Evolutionary conservation across 352 stramenopile genomes (phyloP).

Genomic region (Achlya hypogyna): DNA sequence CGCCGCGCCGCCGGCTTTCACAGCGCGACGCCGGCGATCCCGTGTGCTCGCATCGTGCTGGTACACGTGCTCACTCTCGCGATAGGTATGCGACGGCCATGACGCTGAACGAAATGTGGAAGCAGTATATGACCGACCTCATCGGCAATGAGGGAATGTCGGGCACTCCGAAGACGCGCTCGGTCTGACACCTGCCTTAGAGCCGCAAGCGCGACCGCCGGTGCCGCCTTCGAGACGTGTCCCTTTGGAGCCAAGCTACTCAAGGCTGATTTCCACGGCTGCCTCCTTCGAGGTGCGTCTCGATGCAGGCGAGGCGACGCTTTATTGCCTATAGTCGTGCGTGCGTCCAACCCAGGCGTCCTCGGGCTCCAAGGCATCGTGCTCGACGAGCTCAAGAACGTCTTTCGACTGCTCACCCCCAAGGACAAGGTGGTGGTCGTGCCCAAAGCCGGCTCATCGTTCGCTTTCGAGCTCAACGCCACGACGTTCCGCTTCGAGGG

Average conservation of each 20-base stretch:
- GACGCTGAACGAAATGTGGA: conserved; percentile 6
- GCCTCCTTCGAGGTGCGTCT: not conserved
- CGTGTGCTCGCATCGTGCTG: too few species aligned
- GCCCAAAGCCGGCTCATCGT: not conserved
- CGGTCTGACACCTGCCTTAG: not conserved
- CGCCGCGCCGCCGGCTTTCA: not conserved
- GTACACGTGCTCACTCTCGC: too few species aligned
- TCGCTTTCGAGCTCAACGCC: not conserved
- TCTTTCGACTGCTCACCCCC: conserved; percentile 2
- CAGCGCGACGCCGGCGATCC: not conserved
- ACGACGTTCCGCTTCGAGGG: conserved; percentile 3
- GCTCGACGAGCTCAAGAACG: conserved; percentile 7
- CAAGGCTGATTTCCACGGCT: conserved; percentile 17
- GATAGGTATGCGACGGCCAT: not conserved
- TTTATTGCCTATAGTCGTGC: conserved; percentile 6
- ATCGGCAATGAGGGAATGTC: not conserved
- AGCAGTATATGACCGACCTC: conserved; percentile 9
- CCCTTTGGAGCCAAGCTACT: conserved; percentile 12
- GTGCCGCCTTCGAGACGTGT: conserved; percentile 1
- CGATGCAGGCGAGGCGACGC: not conserved
- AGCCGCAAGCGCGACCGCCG: not conserved
- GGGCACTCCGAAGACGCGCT: too few species aligned
- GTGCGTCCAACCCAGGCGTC: not conserved
- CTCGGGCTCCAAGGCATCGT: conserved; percentile 7
- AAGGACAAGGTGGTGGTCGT: not conserved